Conservation (phyloP, 352 stramenopile genomes). For the Globisporangium cylindrosporum region DNA sequence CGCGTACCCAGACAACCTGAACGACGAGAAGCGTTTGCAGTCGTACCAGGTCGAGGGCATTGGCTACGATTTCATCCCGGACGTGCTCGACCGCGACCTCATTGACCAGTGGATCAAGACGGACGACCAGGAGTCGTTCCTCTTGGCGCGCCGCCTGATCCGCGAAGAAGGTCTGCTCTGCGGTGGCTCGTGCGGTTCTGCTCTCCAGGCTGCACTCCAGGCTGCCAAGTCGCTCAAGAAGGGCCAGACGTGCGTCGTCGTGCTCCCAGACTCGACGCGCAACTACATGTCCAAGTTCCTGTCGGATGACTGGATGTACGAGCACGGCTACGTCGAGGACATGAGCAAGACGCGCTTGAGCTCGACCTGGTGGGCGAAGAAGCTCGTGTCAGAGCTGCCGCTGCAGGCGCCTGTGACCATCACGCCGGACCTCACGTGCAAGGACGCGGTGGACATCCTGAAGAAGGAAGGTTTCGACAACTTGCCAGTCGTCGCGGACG, state of each 20-base stretch:
- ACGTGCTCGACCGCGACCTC: constrained; percentile 90
- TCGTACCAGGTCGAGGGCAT: constrained; percentile 95
- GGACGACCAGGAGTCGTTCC: constrained; percentile 92
- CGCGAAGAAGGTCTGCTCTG: constrained; percentile 94
- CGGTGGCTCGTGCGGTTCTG: constrained; percentile 90
- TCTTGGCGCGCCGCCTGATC: constrained; percentile 94
- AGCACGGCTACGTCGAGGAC: constrained; percentile 69
- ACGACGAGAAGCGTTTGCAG: constrained; percentile 88
- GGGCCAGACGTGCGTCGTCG: constrained; percentile 92
- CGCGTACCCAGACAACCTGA: constrained; percentile 87
- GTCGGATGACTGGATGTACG: constrained; percentile 93
- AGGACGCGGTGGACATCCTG: constrained; percentile 92
- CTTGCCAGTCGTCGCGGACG: constrained; percentile 66
- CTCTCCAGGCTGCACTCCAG: constrained; percentile 77
- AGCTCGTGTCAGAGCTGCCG: constrained; percentile 76
- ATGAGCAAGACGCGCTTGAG: constrained; percentile 68
- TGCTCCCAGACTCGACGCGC: constrained; percentile 93
- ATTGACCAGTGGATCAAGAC: constrained; percentile 95
- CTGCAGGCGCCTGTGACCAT: constrained; percentile 88
- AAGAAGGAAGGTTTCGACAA: constrained; percentile 89
- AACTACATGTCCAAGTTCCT: constrained; percentile 99
- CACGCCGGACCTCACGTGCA: constrained; percentile 73
- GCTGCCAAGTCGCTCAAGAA: constrained; percentile 73
- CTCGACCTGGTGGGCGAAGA: constrained; percentile 92
- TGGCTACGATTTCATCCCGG: constrained; percentile 96